Percentiles rank a stretch among this genome's conserved stretches.
phyloP scores from a whole-genome alignment of 257 asterid species.

The Nyctanthes arbortristis region DNA sequence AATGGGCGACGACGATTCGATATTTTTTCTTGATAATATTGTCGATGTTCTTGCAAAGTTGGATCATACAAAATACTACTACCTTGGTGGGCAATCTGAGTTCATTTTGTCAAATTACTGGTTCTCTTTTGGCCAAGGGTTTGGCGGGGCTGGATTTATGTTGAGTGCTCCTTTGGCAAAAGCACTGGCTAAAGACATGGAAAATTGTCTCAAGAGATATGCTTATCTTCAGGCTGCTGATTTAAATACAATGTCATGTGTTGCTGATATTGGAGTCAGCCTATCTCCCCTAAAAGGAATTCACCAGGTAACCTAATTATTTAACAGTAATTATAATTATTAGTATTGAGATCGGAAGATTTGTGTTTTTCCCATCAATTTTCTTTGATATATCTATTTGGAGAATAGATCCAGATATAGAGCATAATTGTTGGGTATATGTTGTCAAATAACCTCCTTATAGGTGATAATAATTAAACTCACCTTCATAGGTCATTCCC shows the following conservation, averaged over 20 bases:
- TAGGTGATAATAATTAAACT: no score
- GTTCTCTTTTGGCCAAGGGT: constrained; percentile 60
- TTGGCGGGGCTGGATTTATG: constrained; percentile 68
- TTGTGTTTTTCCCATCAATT: background rate
- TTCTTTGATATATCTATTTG: no score
- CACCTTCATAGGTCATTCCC: no score
- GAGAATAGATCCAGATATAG: no score
- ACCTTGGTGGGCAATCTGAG: constrained; percentile 65
- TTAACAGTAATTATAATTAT: no score
- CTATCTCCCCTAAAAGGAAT: constrained; percentile 60
- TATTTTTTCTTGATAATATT: constrained; percentile 53
- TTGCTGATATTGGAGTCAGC: constrained; percentile 60
- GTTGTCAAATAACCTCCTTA: no score
- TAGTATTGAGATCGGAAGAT: background rate
- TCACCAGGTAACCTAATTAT: constrained; percentile 46
- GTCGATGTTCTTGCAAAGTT: constrained; percentile 46
- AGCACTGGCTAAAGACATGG: constrained; percentile 51
- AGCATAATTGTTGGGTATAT: no score
- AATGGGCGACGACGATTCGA: constrained; percentile 69
- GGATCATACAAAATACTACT: constrained; percentile 51
- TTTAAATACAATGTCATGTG: constrained; percentile 50
- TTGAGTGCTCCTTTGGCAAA: constrained; percentile 53
- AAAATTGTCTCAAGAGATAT: constrained; percentile 49
- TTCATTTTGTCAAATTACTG: constrained; percentile 47
- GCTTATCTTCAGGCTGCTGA: constrained; percentile 46